Percentiles rank a stretch among this genome's conserved stretches.
Conservation (phyloP, 108 stramenopile species). For the Chaetoceros muelleri region DNA sequence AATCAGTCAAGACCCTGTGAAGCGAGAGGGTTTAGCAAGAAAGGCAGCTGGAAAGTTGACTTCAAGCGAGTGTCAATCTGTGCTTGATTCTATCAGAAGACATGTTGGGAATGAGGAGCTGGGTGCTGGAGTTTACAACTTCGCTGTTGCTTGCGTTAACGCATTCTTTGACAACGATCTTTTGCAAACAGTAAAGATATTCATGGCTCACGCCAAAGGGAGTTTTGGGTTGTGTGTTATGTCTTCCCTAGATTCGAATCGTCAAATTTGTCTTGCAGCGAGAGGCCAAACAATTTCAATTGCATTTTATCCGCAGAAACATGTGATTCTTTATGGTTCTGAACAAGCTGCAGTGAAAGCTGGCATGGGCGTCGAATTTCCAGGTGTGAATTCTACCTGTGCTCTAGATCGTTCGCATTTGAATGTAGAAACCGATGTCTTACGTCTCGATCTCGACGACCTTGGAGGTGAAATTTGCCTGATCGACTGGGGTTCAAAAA, state of each 20-base stretch:
- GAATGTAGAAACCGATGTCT: constrained; percentile 37
- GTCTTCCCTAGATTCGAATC: constrained; percentile 58
- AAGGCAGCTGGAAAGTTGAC: background rate
- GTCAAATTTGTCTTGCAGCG: constrained; percentile 69
- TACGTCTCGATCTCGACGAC: constrained; percentile 58
- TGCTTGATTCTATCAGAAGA: background rate
- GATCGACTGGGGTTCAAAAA: constrained; percentile 37
- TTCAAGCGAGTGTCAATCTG: background rate
- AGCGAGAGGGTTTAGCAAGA: background rate
- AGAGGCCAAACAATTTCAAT: constrained; percentile 70
- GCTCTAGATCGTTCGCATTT: background rate
- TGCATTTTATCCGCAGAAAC: constrained; percentile 70
- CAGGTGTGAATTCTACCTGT: constrained; percentile 3
- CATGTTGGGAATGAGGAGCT: constrained; percentile 2
- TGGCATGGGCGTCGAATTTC: constrained; percentile 23
- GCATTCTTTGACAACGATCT: constrained; percentile 79
- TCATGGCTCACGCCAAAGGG: constrained; percentile 63
- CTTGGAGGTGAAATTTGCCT: constrained; percentile 54
- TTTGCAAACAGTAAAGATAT: constrained; percentile 39
- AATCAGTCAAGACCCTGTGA: background rate
- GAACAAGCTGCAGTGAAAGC: constrained; percentile 82
- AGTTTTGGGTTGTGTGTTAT: constrained; percentile 57
- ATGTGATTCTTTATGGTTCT: constrained; percentile 64
- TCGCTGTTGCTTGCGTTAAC: constrained; percentile 12
- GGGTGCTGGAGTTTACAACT: background rate